These are phyloP conservation scores for Phylloporus scabripes DNA, from an alignment of 768 basidiomycete genomes.

Conservation along the genomic window DNA sequence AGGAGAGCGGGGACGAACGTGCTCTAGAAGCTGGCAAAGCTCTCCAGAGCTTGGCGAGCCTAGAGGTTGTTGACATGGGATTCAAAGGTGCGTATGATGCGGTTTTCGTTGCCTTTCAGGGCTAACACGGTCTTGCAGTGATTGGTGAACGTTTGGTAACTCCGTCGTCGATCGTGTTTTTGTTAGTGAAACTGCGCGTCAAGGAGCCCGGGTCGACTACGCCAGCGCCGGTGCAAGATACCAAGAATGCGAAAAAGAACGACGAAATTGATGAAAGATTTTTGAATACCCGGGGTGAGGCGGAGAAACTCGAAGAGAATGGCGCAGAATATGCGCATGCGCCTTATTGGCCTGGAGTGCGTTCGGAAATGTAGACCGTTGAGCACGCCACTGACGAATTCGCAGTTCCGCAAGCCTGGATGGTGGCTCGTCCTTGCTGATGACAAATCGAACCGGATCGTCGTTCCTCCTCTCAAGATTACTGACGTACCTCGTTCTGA, in stretches of 20 bases:
- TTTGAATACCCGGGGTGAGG: slow-evolving; percentile 53
- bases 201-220: slow-evolving; percentile 43
- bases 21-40: slow-evolving; percentile 42
- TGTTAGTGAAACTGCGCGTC: slow-evolving; percentile 79
- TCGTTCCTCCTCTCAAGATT: slow-evolving; percentile 82
- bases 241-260: slow-evolving; percentile 41
- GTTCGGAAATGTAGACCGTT: slow-evolving; percentile 21
- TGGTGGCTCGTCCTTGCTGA: slow-evolving; percentile 94
- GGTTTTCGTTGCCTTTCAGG: neutral
- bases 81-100: slow-evolving; percentile 66
- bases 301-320: slow-evolving; percentile 53
- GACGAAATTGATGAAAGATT: slow-evolving; percentile 69
- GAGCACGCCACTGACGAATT: neutral
- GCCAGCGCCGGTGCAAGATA: slow-evolving; percentile 33
- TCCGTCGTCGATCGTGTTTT: slow-evolving; percentile 82
- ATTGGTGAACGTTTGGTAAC: slow-evolving; percentile 86
- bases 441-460: slow-evolving; percentile 75
- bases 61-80: slow-evolving; percentile 74
- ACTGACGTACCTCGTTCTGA: slow-evolving; percentile 69
- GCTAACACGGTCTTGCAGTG: slow-evolving; percentile 42
- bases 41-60: slow-evolving; percentile 61
- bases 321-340: slow-evolving; percentile 72
- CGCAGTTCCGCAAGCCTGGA: slow-evolving; percentile 76
- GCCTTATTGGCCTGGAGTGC: slow-evolving; percentile 85
- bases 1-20: slow-evolving; percentile 15